Conservation (phyloP, 2,329 filamentous ascomycete species). For the Emydomyces testavorans region DNA sequence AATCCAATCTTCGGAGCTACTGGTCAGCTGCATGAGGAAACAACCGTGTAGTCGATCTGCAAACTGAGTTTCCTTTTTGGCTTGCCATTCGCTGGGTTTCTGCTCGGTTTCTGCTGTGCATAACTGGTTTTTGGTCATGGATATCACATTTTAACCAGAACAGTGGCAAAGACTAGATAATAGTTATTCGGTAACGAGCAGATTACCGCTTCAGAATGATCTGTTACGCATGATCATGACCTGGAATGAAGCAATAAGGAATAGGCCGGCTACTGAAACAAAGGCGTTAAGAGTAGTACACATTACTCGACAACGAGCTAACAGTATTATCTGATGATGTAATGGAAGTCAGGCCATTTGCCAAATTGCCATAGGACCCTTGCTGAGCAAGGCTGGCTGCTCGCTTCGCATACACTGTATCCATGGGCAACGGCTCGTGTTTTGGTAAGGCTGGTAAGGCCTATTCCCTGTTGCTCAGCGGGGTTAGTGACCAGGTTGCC, state of each 20-base stretch:
- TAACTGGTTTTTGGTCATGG: not conserved
- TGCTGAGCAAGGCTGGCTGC: no score
- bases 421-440: not conserved
- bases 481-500: not conserved
- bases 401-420: not conserved
- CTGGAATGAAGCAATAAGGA: no score
- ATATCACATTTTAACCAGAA: not conserved
- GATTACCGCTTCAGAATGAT: no score
- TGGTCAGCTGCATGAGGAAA: not conserved
- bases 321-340: no score
- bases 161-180: not conserved
- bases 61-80: not conserved
- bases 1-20: not conserved
- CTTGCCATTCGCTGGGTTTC: conserved; percentile 5
- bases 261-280: no score
- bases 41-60: conserved; percentile 1
- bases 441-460: conserved; percentile 5
- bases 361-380: no score
- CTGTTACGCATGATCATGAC: not conserved
- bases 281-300: no score
- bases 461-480: not conserved
- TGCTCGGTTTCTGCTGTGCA: not conserved
- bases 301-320: no score
- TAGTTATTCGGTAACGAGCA: not conserved
- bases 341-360: not conserved